These are phyloP conservation scores for Plasmodium sp. DNA, from an alignment of 169 alveolate genomes.

Conservation along the genomic window DNA sequence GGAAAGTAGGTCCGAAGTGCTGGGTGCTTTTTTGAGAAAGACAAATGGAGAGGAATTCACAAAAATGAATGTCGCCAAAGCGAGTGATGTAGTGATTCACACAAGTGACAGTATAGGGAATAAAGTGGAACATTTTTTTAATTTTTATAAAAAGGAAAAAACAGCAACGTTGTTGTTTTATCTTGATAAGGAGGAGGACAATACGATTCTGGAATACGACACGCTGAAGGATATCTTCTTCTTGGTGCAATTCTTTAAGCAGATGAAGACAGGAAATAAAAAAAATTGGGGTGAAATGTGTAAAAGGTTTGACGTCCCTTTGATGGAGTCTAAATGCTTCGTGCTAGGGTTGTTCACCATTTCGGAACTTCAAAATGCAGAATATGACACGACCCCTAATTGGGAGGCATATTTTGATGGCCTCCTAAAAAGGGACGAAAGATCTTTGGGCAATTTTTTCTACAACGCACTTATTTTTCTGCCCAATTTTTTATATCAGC, in stretches of 20 bases:
- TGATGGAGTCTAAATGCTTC: slow-evolving; percentile 29
- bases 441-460: slow-evolving; percentile 4
- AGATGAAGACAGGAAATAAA: not conserved
- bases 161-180: slow-evolving; percentile 45
- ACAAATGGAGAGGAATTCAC: not conserved
- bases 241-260: slow-evolving; percentile 38
- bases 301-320: slow-evolving; percentile 25
- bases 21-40: not conserved
- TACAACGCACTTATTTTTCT: slow-evolving; percentile 8
- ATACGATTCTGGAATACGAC: slow-evolving; percentile 22
- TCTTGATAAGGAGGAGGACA: not conserved
- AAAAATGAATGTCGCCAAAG: slow-evolving; percentile 9
- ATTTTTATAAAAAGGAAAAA: slow-evolving; percentile 43
- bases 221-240: slow-evolving; percentile 39
- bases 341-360: slow-evolving; percentile 56
- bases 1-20: not conserved
- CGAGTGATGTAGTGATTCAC: slow-evolving; percentile 6
- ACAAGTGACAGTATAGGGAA: slow-evolving; percentile 38
- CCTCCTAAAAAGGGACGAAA: not conserved
- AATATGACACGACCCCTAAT: slow-evolving; percentile 3
- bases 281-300: slow-evolving; percentile 56
- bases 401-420: slow-evolving; percentile 12
- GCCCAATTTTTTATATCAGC: slow-evolving; percentile 59
- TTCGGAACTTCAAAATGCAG: slow-evolving; percentile 4
- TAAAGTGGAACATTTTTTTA: slow-evolving; percentile 14